phyloP scores from a whole-genome alignment of 176 grass and related monocot genomes.

The Eragrostis nindensis region DNA sequence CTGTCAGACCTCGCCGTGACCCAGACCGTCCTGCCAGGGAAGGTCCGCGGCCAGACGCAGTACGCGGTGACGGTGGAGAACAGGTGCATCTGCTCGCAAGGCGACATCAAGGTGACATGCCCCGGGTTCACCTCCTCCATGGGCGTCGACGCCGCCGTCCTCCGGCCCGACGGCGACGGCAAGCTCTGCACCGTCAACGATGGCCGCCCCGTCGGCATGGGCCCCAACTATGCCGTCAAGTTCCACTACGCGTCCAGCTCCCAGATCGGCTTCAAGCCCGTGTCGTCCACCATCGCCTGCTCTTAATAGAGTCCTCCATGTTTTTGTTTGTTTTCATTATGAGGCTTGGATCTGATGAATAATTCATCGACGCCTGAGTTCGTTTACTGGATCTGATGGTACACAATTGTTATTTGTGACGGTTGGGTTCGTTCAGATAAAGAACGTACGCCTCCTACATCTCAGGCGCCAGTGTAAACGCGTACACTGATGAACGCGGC shows the following conservation, averaged over 20 bases:
- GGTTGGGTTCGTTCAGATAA: no score
- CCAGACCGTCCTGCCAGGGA: neutral
- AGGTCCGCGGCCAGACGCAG: neutral
- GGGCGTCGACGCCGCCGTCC: neutral
- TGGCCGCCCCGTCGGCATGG: slow-evolving; percentile 14
- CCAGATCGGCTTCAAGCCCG: slow-evolving; percentile 12
- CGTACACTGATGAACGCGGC: no score
- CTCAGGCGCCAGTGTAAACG: slow-evolving; percentile 40
- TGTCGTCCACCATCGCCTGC: slow-evolving; percentile 21
- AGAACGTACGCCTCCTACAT: no score
- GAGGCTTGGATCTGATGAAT: no score
- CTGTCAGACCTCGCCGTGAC: neutral
- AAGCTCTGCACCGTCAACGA: slow-evolving; percentile 5
- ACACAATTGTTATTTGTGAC: no score
- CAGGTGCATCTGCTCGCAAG: slow-evolving; percentile 32
- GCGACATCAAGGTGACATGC: slow-evolving; percentile 33
- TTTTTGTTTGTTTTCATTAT: no score
- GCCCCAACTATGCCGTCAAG: neutral
- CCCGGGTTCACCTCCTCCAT: neutral
- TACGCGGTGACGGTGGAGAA: slow-evolving; percentile 28
- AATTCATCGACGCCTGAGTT: no score
- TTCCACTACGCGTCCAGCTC: slow-evolving; percentile 16
- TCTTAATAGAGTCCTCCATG: neutral
- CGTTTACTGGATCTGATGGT: no score
- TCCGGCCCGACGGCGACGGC: neutral